Base-by-base conservation (phyloP, 768 basidiomycete species). In the Rhodosporidiobolus odoratus region DNA sequence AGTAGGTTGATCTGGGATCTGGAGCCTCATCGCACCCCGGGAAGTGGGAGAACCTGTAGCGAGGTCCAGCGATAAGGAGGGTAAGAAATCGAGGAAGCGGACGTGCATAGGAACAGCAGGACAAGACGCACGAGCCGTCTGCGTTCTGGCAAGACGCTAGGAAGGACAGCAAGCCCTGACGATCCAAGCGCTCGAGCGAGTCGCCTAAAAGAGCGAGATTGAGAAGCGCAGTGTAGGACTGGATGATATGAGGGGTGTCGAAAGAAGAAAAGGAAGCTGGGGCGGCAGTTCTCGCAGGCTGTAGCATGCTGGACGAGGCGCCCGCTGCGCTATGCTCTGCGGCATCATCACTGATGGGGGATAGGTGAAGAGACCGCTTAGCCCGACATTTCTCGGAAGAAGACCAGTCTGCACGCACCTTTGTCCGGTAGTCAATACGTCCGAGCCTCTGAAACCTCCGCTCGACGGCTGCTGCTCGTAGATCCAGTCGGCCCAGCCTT, bases 161-260 rank as follows among this genome's bases (percentile, higher is more conserved):
- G 70, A 95, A 88, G 27, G 75, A 77, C 21, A 86, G 72, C n/a
- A 97, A 80, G 0, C 88, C 91, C 23, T 80, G 47, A 37, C 87
- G 84, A 76, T 97, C 85, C 32, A 99, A 81, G 64, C 81, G 82
- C 41, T 84, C 79, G 75, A 94, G 88, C 74, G 91, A 87, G 76
- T 96, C 95, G n/a, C 89, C 84, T 34, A 99, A 83, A 71, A 96
- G 88, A 0, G 89, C 86, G 17, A 99, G 87, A 0, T 86, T 84
- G 7, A 96, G 81, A 17, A 99, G 78, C 0, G 93, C 91, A 1
- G 92, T 91, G 77, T 98, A 99, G 13, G 94, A 93, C 85, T 92
- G 90, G 64, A 96, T 91, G 23, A 97, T 82, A 79, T 97, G 89
- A 1, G 91, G 89, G 25, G 85, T 83, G 72, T 89, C 85, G 77